A percentile compares a stretch with the other conserved stretches of the same genome.
Conservation (phyloP, 23 red algal species). For the Chondrus crispus region DNA sequence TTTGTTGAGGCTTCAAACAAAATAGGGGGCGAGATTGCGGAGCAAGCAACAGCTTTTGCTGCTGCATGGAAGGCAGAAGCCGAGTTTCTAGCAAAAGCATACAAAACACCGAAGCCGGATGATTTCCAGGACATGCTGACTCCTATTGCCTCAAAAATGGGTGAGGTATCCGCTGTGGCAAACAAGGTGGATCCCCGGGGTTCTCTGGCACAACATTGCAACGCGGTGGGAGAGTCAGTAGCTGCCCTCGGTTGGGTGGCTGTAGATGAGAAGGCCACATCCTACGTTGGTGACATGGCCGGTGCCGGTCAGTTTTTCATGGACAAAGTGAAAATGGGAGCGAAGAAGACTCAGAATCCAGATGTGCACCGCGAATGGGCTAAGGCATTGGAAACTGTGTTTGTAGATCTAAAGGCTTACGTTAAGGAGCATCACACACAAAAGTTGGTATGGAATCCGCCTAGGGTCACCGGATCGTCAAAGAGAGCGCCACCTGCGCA, state of each 20-base stretch:
- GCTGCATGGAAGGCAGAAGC: slow-evolving; percentile 52
- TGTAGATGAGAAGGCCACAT: slow-evolving; percentile 43
- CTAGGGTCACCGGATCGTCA: not conserved
- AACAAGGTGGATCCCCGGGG: slow-evolving; percentile 29
- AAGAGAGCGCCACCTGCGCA: not conserved
- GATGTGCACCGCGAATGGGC: slow-evolving; percentile 34
- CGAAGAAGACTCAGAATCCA: slow-evolving; percentile 44
- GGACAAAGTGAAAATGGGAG: slow-evolving; percentile 59
- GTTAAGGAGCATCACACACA: slow-evolving; percentile 79
- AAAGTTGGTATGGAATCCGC: slow-evolving; percentile 57
- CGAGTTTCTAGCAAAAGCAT: slow-evolving; percentile 51
- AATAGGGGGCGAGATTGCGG: slow-evolving; percentile 51
- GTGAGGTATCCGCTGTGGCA: slow-evolving; percentile 34
- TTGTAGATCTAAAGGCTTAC: slow-evolving; percentile 51
- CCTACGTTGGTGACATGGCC: slow-evolving; percentile 49
- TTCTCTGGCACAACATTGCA: slow-evolving; percentile 31
- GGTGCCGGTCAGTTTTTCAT: slow-evolving; percentile 71
- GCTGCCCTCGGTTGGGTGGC: slow-evolving; percentile 74
- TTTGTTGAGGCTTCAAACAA: slow-evolving; percentile 44
- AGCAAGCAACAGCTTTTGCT: slow-evolving; percentile 28
- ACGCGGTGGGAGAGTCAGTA: slow-evolving; percentile 49
- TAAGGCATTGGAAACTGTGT: slow-evolving; percentile 42
- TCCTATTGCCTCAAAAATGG: slow-evolving; percentile 48
- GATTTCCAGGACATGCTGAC: slow-evolving; percentile 33
- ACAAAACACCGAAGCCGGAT: slow-evolving; percentile 46